These are phyloP conservation scores for Mycena crocata DNA, from an alignment of 768 basidiomycete species.

Conservation along the genomic window DNA sequence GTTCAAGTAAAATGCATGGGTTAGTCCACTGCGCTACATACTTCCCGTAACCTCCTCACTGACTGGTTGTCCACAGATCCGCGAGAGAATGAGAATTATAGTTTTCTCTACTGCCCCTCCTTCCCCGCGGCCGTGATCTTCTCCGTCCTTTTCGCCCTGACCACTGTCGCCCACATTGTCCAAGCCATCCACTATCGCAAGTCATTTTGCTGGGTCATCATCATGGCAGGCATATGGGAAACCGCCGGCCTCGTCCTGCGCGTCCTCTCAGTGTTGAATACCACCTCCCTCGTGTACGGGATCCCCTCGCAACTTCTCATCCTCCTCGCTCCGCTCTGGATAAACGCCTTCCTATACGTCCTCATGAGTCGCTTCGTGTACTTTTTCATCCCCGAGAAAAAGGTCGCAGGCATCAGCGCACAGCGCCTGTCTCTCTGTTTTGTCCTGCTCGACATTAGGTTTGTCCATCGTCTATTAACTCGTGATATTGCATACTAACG, in stretches of 20 bases:
- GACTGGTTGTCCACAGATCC: too few species aligned
- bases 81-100: too few species aligned
- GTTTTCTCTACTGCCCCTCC: slow-evolving; percentile 34
- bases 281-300: slow-evolving; percentile 1
- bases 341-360: slow-evolving; percentile 40
- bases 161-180: slow-evolving; percentile 26
- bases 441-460: slow-evolving; percentile 35
- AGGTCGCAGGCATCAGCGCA: slow-evolving; percentile 28
- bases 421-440: slow-evolving; percentile 27
- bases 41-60: too few species aligned
- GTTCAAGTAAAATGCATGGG: too few species aligned
- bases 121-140: slow-evolving; percentile 36
- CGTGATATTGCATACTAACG: background rate
- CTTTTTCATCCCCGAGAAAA: slow-evolving; percentile 35
- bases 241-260: slow-evolving; percentile 33
- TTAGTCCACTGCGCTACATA: too few species aligned
- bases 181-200: slow-evolving; percentile 36
- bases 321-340: slow-evolving; percentile 38
- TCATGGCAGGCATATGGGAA: slow-evolving; percentile 37
- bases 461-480: background rate
- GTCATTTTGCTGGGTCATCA: slow-evolving; percentile 38
- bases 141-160: slow-evolving; percentile 33
- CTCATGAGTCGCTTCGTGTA: slow-evolving; percentile 33
- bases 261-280: slow-evolving; percentile 23
- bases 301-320: slow-evolving; percentile 33